Percentiles rank a stretch among this genome's conserved stretches.
Evolutionary conservation across 2,329 filamentous ascomycete species (phyloP).

Genomic region (Ophiocordyceps robertsii): DNA sequence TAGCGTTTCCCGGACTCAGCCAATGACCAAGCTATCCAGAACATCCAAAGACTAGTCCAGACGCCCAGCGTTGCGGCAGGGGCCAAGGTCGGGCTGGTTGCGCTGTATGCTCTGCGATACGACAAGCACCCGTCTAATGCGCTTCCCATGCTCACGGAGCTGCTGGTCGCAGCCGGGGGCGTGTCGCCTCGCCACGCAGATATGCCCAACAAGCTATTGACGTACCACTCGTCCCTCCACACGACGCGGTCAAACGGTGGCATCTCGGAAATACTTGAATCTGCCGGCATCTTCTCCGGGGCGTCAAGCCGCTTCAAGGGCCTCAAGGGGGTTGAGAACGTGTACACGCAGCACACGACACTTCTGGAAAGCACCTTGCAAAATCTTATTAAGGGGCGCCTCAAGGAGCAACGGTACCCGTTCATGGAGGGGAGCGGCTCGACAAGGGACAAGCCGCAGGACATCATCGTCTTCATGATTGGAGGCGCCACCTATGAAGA

Average conservation of each 20-base stretch:
- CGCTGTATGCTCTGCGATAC: conserved; percentile 90
- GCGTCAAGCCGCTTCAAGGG: conserved; percentile 84
- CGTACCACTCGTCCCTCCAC: conserved; percentile 79
- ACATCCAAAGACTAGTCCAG: conserved; percentile 75
- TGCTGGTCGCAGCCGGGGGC: conserved; percentile 72
- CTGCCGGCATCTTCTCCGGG: conserved; percentile 78
- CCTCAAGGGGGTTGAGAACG: conserved; percentile 93
- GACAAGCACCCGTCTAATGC: conserved; percentile 75
- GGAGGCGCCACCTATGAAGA: conserved; percentile 94
- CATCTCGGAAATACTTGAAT: conserved; percentile 85
- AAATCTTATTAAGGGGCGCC: conserved; percentile 79
- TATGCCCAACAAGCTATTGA: conserved; percentile 67
- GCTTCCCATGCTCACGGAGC: conserved; percentile 71
- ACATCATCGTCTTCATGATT: conserved; percentile 88
- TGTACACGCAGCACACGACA: conserved; percentile 95
- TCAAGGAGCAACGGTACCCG: conserved; percentile 80
- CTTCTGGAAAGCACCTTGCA: conserved; percentile 77
- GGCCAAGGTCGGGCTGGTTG: conserved; percentile 80
- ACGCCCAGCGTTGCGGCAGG: conserved; percentile 62
- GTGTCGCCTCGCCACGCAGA: conserved; percentile 64
- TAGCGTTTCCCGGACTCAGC: neutral
- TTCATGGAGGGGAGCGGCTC: conserved; percentile 82
- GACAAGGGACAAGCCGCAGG: conserved; percentile 90
- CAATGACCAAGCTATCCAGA: conserved; percentile 28
- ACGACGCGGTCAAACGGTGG: conserved; percentile 61